Evolutionary conservation across 768 basidiomycete species (phyloP).

Genomic region (Boletus subcaerulescens): DNA sequence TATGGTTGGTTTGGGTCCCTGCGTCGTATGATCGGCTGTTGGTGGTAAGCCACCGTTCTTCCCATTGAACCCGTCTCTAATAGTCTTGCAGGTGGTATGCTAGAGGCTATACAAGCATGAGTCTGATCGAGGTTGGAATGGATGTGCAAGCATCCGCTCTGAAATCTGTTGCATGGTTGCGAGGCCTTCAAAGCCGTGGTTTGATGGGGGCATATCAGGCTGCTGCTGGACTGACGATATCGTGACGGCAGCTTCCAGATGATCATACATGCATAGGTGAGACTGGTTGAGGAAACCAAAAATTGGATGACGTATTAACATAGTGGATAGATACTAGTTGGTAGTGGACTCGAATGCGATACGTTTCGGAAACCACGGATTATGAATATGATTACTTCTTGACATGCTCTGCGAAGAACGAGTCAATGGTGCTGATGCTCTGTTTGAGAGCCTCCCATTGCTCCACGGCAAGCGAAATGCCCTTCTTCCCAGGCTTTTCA

Average conservation of each 20-base stretch:
- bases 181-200: conserved; percentile 56
- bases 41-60: conserved; percentile 57
- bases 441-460: conserved; percentile 65
- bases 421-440: conserved; percentile 46
- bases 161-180: conserved; percentile 60
- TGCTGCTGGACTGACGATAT: conserved; percentile 59
- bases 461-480: conserved; percentile 62
- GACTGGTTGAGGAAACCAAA: neutral
- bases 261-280: neutral
- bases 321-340: conserved; percentile 1
- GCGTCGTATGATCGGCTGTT: conserved; percentile 57
- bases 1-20: conserved; percentile 45
- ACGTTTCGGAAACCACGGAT: neutral
- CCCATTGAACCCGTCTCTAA: neutral
- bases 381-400: conserved; percentile 12
- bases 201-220: conserved; percentile 67
- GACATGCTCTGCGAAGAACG: conserved; percentile 38
- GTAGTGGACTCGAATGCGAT: neutral
- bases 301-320: neutral
- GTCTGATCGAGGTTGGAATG: conserved; percentile 56
- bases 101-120: conserved; percentile 47
- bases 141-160: conserved; percentile 58
- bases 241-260: neutral
- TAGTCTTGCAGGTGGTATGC: conserved; percentile 53
- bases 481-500: conserved; percentile 79